phyloP scores from a whole-genome alignment of 331 rosid genomes.

The Erythrophleum ivorense region DNA sequence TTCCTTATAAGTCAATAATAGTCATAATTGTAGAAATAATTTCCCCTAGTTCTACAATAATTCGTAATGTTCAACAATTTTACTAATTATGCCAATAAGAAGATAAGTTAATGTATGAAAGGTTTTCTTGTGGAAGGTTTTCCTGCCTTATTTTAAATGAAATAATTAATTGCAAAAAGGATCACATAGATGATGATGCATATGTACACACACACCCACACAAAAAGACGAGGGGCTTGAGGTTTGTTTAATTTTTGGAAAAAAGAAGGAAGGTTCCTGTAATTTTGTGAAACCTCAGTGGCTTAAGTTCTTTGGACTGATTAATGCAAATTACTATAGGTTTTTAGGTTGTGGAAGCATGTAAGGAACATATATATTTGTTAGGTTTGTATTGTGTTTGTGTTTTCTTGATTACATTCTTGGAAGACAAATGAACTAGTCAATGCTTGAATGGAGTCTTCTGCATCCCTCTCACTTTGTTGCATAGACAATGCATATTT shows the following conservation, averaged over 20 bases:
- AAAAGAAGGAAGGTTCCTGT: not conserved
- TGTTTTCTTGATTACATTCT: slow-evolving; percentile 6
- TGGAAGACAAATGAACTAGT: slow-evolving; percentile 9
- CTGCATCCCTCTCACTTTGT: slow-evolving; percentile 14
- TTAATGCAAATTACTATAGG: not conserved
- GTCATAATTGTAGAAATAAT: not conserved
- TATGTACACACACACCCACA: not conserved
- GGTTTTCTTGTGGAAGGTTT: not conserved
- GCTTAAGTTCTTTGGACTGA: too few species aligned
- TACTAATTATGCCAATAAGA: not conserved
- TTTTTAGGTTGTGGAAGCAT: slow-evolving; percentile 14
- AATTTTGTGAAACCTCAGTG: not conserved
- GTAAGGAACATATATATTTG: not conserved
- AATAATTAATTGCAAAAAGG: not conserved
- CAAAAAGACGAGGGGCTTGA: not conserved
- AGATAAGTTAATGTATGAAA: not conserved
- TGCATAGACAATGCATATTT: slow-evolving; percentile 8
- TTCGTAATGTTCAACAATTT: not conserved
- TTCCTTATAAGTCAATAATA: not conserved
- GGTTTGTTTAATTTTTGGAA: not conserved
- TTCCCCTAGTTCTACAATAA: not conserved
- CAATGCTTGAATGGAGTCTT: slow-evolving; percentile 30
- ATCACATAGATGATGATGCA: not conserved
- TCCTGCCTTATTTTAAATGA: not conserved
- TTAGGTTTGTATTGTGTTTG: not conserved